phyloP scores from a whole-genome alignment of 2,329 filamentous ascomycete genomes.

The Botryotinia globosa region DNA sequence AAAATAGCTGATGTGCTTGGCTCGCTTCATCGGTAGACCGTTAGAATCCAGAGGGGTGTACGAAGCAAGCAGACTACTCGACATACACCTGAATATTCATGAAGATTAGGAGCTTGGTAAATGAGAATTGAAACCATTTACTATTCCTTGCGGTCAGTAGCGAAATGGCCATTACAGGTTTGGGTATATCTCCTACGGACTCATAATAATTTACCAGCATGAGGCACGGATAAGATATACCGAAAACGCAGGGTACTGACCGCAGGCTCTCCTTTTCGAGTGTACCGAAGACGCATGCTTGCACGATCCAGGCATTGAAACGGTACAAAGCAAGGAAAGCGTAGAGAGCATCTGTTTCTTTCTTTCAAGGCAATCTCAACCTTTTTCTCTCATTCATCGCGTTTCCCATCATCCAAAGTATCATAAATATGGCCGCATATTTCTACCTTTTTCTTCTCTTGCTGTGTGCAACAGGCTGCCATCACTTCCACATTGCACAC shows the following conservation, averaged over 20 bases:
- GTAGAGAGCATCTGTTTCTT: background rate
- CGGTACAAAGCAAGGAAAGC: background rate
- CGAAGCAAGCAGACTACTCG: background rate
- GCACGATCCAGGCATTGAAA: background rate
- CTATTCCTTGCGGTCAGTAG: background rate
- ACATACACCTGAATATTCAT: background rate
- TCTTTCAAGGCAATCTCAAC: background rate
- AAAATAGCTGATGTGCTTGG: background rate
- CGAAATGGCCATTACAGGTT: background rate
- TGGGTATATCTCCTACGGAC: background rate
- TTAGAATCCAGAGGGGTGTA: background rate
- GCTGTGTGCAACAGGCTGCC: background rate
- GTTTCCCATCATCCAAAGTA: background rate
- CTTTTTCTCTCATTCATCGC: background rate
- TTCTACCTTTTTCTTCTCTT: background rate
- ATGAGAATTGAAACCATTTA: background rate
- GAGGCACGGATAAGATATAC: background rate
- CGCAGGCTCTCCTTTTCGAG: background rate
- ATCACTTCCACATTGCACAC: background rate
- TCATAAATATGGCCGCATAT: background rate
- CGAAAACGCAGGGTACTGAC: background rate
- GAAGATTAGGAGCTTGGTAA: no score
- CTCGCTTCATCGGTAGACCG: background rate
- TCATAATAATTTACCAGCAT: background rate
- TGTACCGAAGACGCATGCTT: background rate